Evolutionary conservation across 2,329 filamentous ascomycete species (phyloP), one percentile per base, ranked within the genome.

Genomic region (Elsinoe perseae): DNA sequence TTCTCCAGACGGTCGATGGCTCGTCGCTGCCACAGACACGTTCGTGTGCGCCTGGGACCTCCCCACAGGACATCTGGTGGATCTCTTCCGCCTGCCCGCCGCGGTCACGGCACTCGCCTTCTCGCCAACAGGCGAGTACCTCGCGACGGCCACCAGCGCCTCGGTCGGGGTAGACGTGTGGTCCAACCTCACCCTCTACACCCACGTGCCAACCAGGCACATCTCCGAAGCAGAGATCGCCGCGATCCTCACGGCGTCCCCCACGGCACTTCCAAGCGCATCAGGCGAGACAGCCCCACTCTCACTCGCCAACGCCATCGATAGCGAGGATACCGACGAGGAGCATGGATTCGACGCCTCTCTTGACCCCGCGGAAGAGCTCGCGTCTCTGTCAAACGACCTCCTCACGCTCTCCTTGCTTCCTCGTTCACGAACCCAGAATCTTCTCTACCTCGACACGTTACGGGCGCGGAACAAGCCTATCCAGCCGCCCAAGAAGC

Each of bases 391-490:
- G 30, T 87, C 83, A 67, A 73, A 82, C 2, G 85, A 91, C 58
- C 85, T 98, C 73, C 85, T 91, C 67, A 96, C 91, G 0, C 77
- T 98, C 57, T 95, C 88, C 70, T 72, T 97, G 52, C 85, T 97
- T 3, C 95, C 93, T 9, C 90, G 87, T 69, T 89, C 87, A 60
- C 82, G 87, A 64, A 98, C 93, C 93, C 92, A 97, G 71, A 96
- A 90, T 1, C 77, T 98, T 12, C 77, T 98, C 25, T 89, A 98
- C 69, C 79, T 98, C 2, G 93, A 98, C 66, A 75, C 90, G 23
- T 95, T 98, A 68, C 72, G 91, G 73, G 83, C 90, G 71, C 87
- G 93, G 59, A 98, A 98, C 73, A 95, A 93, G 71, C 93, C 95
- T 0, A 91, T 84, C 62, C 90, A 96, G 70, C 82, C 91, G 0